phyloP scores from a whole-genome alignment of 2,329 filamentous ascomycete genomes.

The Colletotrichum viniferum region DNA sequence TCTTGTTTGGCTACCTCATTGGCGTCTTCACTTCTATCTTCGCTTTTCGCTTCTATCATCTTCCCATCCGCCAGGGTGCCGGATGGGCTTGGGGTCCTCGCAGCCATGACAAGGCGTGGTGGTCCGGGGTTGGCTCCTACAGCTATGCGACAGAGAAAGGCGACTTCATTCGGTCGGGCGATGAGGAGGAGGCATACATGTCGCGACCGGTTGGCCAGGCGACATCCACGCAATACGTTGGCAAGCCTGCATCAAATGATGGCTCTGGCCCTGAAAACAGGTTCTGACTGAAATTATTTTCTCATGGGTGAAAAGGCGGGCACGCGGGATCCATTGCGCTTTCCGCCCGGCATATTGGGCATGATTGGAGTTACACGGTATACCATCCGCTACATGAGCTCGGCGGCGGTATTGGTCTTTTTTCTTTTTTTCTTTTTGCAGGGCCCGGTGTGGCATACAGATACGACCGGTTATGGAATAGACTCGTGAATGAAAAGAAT shows the following conservation, averaged over 20 bases:
- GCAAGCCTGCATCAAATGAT: constrained; percentile 7
- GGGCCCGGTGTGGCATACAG: background rate
- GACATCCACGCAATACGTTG: constrained; percentile 6
- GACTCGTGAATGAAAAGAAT: background rate
- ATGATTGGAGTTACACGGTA: constrained; percentile 19
- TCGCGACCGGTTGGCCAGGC: background rate
- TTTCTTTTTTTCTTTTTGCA: background rate
- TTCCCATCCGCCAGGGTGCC: constrained; percentile 77
- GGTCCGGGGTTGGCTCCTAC: constrained; percentile 71
- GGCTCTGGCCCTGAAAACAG: constrained; percentile 1
- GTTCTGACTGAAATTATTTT: background rate
- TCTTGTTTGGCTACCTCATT: constrained; percentile 82
- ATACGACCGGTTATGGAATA: constrained; percentile 12
- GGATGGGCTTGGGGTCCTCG: constrained; percentile 91
- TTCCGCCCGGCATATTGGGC: background rate
- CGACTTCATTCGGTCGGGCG: constrained; percentile 26
- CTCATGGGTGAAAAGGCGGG: background rate
- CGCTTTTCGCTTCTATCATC: constrained; percentile 84
- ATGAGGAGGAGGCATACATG: constrained; percentile 32
- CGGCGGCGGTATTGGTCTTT: background rate
- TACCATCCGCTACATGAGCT: constrained; percentile 8
- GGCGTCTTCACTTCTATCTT: constrained; percentile 75
- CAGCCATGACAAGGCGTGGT: constrained; percentile 75
- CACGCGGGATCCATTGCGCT: background rate
- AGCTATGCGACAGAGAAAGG: constrained; percentile 56